Conservation (phyloP, 805 yeast genomes). For the Metschnikowia aberdeeniae region DNA sequence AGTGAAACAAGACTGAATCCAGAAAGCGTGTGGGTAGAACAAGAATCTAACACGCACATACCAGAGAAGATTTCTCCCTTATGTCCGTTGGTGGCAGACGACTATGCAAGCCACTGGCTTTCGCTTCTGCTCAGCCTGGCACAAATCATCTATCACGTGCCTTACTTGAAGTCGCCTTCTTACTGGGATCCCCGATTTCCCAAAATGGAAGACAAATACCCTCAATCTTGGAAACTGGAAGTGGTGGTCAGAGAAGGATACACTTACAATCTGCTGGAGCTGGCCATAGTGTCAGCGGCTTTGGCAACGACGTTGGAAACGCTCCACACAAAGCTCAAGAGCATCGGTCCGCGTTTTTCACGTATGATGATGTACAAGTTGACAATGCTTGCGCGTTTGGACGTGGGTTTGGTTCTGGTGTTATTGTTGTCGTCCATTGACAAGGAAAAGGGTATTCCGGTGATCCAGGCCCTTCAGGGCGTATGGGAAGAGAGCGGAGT, state of each 20-base stretch:
- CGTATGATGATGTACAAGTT: slow-evolving; percentile 4
- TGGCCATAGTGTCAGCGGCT: slow-evolving; percentile 9
- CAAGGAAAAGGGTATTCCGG: slow-evolving; percentile 5
- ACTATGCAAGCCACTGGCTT: slow-evolving; percentile 46
- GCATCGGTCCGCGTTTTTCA: slow-evolving; percentile 1
- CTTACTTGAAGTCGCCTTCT: slow-evolving; percentile 54
- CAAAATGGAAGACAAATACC: slow-evolving; percentile 26
- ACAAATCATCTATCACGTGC: slow-evolving; percentile 45
- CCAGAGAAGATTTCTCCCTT: slow-evolving; percentile 32
- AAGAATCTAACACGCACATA: too few relatives aligned
- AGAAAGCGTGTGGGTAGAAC: too few relatives aligned
- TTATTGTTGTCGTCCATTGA: slow-evolving; percentile 7
- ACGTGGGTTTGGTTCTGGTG: slow-evolving; percentile 7
- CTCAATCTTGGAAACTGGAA: slow-evolving; percentile 42
- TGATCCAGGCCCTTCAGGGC: slow-evolving; percentile 7
- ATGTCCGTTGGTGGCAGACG: slow-evolving; percentile 58
- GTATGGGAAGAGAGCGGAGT: slow-evolving; percentile 6
- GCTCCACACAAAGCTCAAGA: slow-evolving; percentile 3
- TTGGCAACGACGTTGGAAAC: slow-evolving; percentile 5
- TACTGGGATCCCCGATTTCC: slow-evolving; percentile 34
- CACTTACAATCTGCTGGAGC: slow-evolving; percentile 36
- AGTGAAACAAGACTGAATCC: too few relatives aligned
- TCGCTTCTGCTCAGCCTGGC: slow-evolving; percentile 19
- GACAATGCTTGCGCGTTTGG: slow-evolving; percentile 7
- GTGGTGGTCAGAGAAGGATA: slow-evolving; percentile 51